Base-by-base conservation (phyloP, 2,329 filamentous ascomycete species). In the Cladosporium sp. region DNA sequence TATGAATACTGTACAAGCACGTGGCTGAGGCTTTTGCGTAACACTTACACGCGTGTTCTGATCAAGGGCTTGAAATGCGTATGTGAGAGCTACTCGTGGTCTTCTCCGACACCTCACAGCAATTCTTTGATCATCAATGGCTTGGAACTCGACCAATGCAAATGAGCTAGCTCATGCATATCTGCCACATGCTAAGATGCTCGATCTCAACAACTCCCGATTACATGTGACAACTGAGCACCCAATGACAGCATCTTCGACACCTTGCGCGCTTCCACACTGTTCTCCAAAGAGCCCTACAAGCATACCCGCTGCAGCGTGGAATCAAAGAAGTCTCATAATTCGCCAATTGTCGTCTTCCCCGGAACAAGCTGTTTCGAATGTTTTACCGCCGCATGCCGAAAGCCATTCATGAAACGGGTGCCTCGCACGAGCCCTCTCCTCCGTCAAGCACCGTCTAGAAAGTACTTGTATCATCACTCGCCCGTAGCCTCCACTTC, bases 311-410 rank as follows among this genome's bases (percentile, higher is more conserved):
- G 36, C 49, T 15, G 49, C 34, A 15, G 15, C 19, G 20, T 51
- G 34, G 34, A 17, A 51, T 51, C n/a, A 38, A 9, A 28, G 17
- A 39, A 51, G 34, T 25, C 20, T 39, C 34, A 51, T 14, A 34
- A 51, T 34, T 51, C 34, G 49, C 49, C 49, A n/a, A 36, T 25
- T 39, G 19, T 39, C 20, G 2, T 39, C 36, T 51, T 22, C 49
- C 49, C 49, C 49, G 49, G 49, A 7, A 39, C 49, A 39, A 39
- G 34, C 25, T 34, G 49, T 51, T 51, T 51, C 49, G n/a, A 25
- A 51, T 51, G 36, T 38, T 39, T 39, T 39, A 22, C 36, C 49
- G 49, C 17, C 19, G 15, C 47, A 12, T 37, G 30, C 30, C 45
- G 7, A n/a, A 50, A 36, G 34, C 20, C 17, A 15, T 12, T 39